Evolutionary conservation across 371 early-diverging fungal genomes (phyloP).

Genomic region (Mucor saturninus): DNA sequence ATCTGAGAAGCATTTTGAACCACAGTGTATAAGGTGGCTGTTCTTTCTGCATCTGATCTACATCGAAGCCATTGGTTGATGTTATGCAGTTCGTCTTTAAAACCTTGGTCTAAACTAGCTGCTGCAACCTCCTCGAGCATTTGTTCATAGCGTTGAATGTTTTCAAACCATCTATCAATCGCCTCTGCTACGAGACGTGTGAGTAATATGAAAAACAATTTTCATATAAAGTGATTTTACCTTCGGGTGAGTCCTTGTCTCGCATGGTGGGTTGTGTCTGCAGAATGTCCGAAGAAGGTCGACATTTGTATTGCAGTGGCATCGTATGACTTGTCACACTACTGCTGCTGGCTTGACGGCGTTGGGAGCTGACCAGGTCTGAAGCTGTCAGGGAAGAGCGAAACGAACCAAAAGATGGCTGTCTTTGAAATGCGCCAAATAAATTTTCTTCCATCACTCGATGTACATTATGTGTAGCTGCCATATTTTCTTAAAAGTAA

Average conservation of each 20-base stretch:
- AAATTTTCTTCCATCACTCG: constrained; percentile 42
- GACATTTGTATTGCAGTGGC: constrained; percentile 14
- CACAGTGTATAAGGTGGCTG: constrained; percentile 89
- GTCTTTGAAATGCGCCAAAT: constrained; percentile 41
- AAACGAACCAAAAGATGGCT: constrained; percentile 6
- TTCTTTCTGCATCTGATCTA: constrained; percentile 90
- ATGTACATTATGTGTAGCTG: constrained; percentile 40
- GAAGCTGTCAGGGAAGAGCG: constrained; percentile 40
- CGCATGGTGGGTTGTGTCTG: constrained; percentile 29
- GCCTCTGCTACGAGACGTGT: constrained; percentile 62
- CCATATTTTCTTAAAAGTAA: constrained; percentile 18
- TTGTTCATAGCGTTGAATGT: constrained; percentile 88
- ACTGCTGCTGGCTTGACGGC: no score
- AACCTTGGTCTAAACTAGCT: constrained; percentile 90
- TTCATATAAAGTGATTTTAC: constrained; percentile 24
- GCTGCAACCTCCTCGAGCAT: constrained; percentile 94
- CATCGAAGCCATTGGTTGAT: constrained; percentile 96
- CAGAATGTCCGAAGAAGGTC: constrained; percentile 40
- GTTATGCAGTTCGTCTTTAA: constrained; percentile 91
- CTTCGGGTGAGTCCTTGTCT: constrained; percentile 41
- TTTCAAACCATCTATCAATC: constrained; percentile 92
- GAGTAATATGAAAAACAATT: constrained; percentile 1
- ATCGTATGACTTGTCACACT: neutral
- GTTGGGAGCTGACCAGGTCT: constrained; percentile 33
- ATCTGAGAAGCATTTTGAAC: constrained; percentile 91